Evolutionary conservation across 148 eudicot species (phyloP).

Genomic region (Fagopyrum homotropicum): DNA sequence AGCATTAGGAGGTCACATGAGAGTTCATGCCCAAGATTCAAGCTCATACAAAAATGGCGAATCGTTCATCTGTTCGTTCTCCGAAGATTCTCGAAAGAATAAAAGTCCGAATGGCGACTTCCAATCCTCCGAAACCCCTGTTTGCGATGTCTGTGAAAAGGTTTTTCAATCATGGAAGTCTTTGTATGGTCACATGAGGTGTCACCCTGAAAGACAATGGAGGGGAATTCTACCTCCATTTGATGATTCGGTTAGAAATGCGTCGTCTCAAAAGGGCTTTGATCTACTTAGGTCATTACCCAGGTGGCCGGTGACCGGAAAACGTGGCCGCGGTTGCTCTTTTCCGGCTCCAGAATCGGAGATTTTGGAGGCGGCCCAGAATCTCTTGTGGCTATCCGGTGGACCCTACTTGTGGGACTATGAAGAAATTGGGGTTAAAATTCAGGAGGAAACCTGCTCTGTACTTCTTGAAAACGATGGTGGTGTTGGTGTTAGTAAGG

Average conservation of each 20-base stretch:
- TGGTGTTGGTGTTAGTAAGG: background rate
- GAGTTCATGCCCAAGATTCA: slow-evolving; percentile 19
- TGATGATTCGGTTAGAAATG: background rate
- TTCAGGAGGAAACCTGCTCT: slow-evolving; percentile 1
- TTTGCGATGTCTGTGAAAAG: background rate
- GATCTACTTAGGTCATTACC: background rate
- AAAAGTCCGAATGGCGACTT: background rate
- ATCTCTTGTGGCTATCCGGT: slow-evolving; percentile 1
- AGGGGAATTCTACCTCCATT: background rate
- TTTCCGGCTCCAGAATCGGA: background rate
- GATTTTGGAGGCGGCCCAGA: slow-evolving; percentile 3
- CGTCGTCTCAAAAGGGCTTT: background rate
- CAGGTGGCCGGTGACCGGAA: slow-evolving; percentile 4
- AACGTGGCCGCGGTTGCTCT: slow-evolving; percentile 1
- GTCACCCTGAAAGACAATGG: background rate
- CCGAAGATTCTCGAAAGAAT: background rate
- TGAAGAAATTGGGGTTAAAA: slow-evolving; percentile 2
- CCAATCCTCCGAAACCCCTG: slow-evolving; percentile 1
- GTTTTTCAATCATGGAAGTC: slow-evolving; percentile 9
- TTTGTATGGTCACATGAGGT: slow-evolving; percentile 12
- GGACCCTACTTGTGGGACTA: slow-evolving; percentile 1
- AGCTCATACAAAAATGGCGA: slow-evolving; percentile 2
- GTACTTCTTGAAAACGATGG: background rate
- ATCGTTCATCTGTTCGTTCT: background rate
- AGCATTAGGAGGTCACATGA: slow-evolving; percentile 34